Conservation (phyloP, 1,139 yeast genomes). For the Scheffersomyces lignicola region DNA sequence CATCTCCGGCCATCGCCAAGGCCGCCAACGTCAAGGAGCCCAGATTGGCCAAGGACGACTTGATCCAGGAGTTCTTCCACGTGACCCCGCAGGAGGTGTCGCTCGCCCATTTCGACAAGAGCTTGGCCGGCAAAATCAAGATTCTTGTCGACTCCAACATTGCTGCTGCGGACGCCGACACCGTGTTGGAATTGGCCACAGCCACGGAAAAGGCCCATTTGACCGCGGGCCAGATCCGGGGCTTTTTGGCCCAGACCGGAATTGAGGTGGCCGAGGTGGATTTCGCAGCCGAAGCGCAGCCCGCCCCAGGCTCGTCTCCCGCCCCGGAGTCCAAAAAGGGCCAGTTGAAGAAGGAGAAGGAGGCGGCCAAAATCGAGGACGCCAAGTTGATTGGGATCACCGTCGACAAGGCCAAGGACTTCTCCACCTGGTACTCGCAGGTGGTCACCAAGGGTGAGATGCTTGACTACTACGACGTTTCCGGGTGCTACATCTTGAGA, state of each 20-base stretch:
- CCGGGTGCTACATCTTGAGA: conserved; percentile 97
- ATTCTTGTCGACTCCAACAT: conserved; percentile 60
- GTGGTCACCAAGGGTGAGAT: conserved; percentile 94
- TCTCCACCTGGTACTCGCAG: conserved; percentile 97
- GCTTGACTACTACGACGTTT: conserved; percentile 97
- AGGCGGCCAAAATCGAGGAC: conserved; percentile 68
- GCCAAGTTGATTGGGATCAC: conserved; percentile 96
- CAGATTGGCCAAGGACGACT: conserved; percentile 80
- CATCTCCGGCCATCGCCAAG: conserved; percentile 62
- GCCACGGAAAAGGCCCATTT: conserved; percentile 58
- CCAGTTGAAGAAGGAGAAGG: conserved; percentile 35
- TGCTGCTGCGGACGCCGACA: conserved; percentile 32
- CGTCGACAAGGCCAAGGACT: conserved; percentile 86
- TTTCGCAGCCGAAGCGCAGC: conserved; percentile 50
- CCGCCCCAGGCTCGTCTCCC: conserved; percentile 37
- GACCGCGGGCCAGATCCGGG: conserved; percentile 51
- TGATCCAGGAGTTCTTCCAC: conserved; percentile 66
- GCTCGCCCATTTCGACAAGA: conserved; percentile 55
- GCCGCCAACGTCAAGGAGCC: conserved; percentile 80
- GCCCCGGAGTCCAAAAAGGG: conserved; percentile 27
- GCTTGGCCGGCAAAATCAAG: conserved; percentile 63
- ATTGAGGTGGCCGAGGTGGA: conserved; percentile 59
- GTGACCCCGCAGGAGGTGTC: conserved; percentile 67
- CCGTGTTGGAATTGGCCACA: conserved; percentile 58
- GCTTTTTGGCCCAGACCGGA: conserved; percentile 56